phyloP scores from a whole-genome alignment of 2,329 filamentous ascomycete species.

The Septoria petroselini region DNA sequence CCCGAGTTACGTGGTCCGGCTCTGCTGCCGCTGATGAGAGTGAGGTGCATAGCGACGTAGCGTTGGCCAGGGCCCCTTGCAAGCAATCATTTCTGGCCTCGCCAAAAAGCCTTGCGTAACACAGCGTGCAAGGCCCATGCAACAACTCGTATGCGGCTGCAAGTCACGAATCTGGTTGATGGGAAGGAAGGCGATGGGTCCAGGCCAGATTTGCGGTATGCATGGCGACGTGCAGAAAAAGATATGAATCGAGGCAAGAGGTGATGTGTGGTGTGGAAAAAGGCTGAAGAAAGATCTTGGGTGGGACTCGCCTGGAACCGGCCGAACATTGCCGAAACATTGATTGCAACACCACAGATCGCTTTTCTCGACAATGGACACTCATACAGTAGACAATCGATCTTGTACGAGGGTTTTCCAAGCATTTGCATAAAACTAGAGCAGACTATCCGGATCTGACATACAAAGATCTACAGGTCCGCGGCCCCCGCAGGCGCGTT shows the following conservation, averaged over 20 bases:
- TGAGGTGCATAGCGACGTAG: constrained; percentile 3
- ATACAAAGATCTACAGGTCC: constrained; percentile 9
- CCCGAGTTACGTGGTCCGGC: constrained; percentile 1
- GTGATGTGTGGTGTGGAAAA: constrained; percentile 6
- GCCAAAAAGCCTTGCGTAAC: neutral
- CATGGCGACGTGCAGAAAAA: neutral
- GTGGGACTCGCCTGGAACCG: neutral
- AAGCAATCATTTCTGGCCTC: neutral
- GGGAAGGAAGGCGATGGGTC: neutral
- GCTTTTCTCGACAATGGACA: neutral
- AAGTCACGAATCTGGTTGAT: constrained; percentile 4
- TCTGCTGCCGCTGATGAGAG: constrained; percentile 12
- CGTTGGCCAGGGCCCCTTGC: constrained; percentile 2
- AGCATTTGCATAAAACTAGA: no score
- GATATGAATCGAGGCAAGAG: neutral
- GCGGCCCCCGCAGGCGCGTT: constrained; percentile 7
- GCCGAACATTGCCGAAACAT: neutral
- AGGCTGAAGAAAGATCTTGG: neutral
- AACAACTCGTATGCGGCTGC: neutral
- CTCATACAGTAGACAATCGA: no score
- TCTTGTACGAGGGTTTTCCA: no score
- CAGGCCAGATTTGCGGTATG: neutral
- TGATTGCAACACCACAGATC: neutral
- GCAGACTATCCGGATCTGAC: neutral
- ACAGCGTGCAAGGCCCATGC: neutral